Base-by-base conservation (phyloP, 106 monocot species). In the Agapanthus africanus region DNA sequence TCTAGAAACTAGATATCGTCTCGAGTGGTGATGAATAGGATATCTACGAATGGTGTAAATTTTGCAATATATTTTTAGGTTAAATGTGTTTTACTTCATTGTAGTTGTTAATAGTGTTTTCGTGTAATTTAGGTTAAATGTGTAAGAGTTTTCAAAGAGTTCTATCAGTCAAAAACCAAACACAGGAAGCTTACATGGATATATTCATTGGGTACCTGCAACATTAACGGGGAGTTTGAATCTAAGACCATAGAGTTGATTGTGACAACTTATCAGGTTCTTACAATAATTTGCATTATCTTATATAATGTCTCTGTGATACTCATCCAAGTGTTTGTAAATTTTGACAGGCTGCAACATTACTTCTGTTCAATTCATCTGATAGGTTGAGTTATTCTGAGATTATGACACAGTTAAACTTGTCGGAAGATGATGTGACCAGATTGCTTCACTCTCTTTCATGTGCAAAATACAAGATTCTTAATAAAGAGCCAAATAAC, bases 111-210 rank as follows among this genome's bases (percentile, higher is more conserved):
- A n/a, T n/a, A n/a, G n/a, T n/a, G n/a, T n/a, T n/a, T n/a, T n/a
- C n/a, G n/a, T n/a, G n/a, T n/a, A n/a, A n/a, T 63, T 41, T 38
- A 85, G 88, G 85, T 88, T 23, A 88, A 82, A 71, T 88, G 88
- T 63, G 79, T 88, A 0, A 81, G 82, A 73, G 77, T 85, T 37
- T 95, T 95, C 68, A 88, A 80, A 57, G 88, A 95, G 73, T 95
- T 88, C 28, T 91, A 88, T 80, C 79, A 95, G 69, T 88, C 88
- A 66, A 95, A 88, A 84, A 91, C 91, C 54, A 95, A 95, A 37
- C 95, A 88, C 66, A 67, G 88, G 49, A 88, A 88, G 66, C 81
- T 88, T 33, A 88, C 88, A 51, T 88, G 81, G 82, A 88, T 82
- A 64, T 85, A 88, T 69, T 88, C 85, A 11, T 75, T 88, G 79